Conservation (phyloP, 2,329 filamentous ascomycete species). For the Helicocarpus griseus region DNA sequence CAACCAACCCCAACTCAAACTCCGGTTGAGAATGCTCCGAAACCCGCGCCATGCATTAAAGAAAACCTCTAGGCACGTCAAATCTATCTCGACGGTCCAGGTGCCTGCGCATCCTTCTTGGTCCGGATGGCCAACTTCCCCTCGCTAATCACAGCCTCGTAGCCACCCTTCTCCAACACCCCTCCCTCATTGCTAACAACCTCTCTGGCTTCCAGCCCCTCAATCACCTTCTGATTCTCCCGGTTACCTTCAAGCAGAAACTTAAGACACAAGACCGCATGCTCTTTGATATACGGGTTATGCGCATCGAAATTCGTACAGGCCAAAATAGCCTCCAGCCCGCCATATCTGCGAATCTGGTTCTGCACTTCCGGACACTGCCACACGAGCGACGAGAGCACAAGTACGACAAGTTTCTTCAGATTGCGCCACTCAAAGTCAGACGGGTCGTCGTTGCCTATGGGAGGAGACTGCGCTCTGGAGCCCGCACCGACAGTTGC, state of each 20-base stretch:
- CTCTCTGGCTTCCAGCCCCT: conserved; percentile 37
- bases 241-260: conserved; percentile 48
- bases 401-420: conserved; percentile 86
- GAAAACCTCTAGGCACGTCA: background rate
- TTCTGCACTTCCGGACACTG: conserved; percentile 76
- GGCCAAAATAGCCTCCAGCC: conserved; percentile 77
- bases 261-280: conserved; percentile 79
- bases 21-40: background rate
- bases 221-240: conserved; percentile 45
- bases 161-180: conserved; percentile 31
- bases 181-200: conserved; percentile 33
- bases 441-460: conserved; percentile 50
- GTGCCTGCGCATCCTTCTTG: conserved; percentile 18
- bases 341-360: conserved; percentile 75
- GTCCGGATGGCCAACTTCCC: conserved; percentile 33
- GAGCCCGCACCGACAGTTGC: conserved; percentile 30
- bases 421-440: conserved; percentile 70
- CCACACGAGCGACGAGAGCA: conserved; percentile 80
- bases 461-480: conserved; percentile 37
- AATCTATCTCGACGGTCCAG: background rate
- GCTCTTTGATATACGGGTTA: conserved; percentile 89
- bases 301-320: conserved; percentile 87
- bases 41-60: background rate
- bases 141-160: conserved; percentile 34
- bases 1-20: background rate